A percentile compares a stretch with the other conserved stretches of the same genome.
Conservation (phyloP, 768 basidiomycete species). For the Termitomyces eurrhizus region DNA sequence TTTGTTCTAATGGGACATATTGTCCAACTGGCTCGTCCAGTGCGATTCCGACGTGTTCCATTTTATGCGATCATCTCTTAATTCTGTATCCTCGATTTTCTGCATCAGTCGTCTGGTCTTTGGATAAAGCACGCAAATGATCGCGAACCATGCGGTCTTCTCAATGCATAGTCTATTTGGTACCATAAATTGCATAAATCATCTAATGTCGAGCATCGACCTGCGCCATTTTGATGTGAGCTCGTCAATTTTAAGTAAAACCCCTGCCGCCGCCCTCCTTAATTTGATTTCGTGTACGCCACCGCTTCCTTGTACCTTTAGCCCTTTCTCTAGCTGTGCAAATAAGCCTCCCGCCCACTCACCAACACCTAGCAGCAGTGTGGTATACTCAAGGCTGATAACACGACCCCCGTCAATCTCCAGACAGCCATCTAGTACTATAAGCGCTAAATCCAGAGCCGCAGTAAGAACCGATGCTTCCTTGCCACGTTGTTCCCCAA, state of each 20-base stretch:
- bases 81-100: background rate
- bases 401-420: slow-evolving; percentile 76
- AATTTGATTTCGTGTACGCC: slow-evolving; percentile 61
- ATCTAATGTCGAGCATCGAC: slow-evolving; percentile 48
- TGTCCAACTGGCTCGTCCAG: no score
- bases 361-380: slow-evolving; percentile 61
- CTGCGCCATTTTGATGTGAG: slow-evolving; percentile 64
- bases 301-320: slow-evolving; percentile 57
- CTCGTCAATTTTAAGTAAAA: slow-evolving; percentile 77
- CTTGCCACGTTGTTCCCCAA: slow-evolving; percentile 33
- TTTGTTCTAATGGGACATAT: no score
- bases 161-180: background rate
- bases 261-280: slow-evolving; percentile 70
- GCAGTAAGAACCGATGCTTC: slow-evolving; percentile 74
- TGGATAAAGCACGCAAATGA: no score
- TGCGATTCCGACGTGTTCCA: no score
- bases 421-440: slow-evolving; percentile 69
- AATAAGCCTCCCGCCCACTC: slow-evolving; percentile 83
- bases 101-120: background rate
- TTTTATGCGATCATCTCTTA: no score
- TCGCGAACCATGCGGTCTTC: background rate
- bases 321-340: slow-evolving; percentile 57
- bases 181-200: background rate
- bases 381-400: slow-evolving; percentile 71
- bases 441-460: slow-evolving; percentile 73